Conservation (phyloP, 2,329 filamentous ascomycete species). For the Fusarium redolens region DNA sequence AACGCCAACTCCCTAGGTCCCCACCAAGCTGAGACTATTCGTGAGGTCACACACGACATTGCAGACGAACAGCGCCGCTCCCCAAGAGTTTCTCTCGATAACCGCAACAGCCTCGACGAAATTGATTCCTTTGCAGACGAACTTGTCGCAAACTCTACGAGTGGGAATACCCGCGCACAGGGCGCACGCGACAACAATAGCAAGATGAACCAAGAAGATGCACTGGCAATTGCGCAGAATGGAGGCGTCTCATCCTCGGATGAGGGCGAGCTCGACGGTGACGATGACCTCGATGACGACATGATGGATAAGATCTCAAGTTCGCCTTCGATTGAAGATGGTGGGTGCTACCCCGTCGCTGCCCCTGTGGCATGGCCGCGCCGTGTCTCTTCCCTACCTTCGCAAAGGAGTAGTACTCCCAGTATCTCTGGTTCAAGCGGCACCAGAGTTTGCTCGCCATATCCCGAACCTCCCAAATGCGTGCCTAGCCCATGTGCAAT, state of each 20-base stretch:
- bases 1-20: slow-evolving; percentile 70
- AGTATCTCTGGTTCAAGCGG: slow-evolving; percentile 38
- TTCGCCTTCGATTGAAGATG: slow-evolving; percentile 98
- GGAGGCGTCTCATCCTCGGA: slow-evolving; percentile 64
- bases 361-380: slow-evolving; percentile 56
- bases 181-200: slow-evolving; percentile 32
- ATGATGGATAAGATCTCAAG: slow-evolving; percentile 99
- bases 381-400: slow-evolving; percentile 57
- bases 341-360: slow-evolving; percentile 74
- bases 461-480: slow-evolving; percentile 53
- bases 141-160: slow-evolving; percentile 53
- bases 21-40: slow-evolving; percentile 87
- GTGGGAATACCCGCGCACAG: slow-evolving; percentile 33
- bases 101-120: slow-evolving; percentile 56
- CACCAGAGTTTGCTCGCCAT: slow-evolving; percentile 52
- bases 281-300: slow-evolving; percentile 85
- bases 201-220: slow-evolving; percentile 64
- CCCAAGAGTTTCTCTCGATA: slow-evolving; percentile 68
- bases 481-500: slow-evolving; percentile 34
- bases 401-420: slow-evolving; percentile 48
- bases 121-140: slow-evolving; percentile 60
- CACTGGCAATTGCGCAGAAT: slow-evolving; percentile 70
- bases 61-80: slow-evolving; percentile 77
- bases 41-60: slow-evolving; percentile 81
- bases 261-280: slow-evolving; percentile 74